A percentile compares a stretch with the other conserved stretches of the same genome.
These are phyloP conservation scores for Penicillium mononematosum DNA, from an alignment of 495 filamentous ascomycete species.

Conservation along the genomic window DNA sequence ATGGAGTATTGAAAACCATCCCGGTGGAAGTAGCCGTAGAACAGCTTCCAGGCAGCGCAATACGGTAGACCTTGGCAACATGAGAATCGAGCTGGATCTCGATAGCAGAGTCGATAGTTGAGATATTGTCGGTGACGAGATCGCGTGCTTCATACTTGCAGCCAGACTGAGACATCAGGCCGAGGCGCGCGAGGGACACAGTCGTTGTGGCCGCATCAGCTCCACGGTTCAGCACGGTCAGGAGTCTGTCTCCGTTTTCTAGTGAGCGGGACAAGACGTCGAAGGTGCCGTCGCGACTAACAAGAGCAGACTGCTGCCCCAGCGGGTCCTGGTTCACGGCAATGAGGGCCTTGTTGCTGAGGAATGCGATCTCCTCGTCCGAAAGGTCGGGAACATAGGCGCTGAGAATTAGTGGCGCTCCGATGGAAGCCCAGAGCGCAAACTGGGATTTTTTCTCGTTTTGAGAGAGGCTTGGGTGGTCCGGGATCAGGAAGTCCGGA, in stretches of 20 bases:
- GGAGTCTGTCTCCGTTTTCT: conserved; percentile 31
- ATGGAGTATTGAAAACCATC: conserved; percentile 36
- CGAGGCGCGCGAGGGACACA: conserved; percentile 24
- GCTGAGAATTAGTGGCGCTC: conserved; percentile 43
- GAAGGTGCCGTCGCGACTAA: conserved; percentile 33
- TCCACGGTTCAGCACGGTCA: conserved; percentile 36
- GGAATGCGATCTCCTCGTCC: conserved; percentile 31
- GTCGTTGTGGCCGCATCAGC: conserved; percentile 16
- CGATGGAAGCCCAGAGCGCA: conserved; percentile 41
- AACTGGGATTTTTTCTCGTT: conserved; percentile 45
- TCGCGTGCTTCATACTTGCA: conserved; percentile 26
- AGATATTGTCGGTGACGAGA: conserved; percentile 21
- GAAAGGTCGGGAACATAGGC: conserved; percentile 39
- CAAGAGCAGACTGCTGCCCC: conserved; percentile 41
- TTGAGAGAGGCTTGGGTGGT: conserved; percentile 35
- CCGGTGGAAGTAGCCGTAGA: conserved; percentile 28
- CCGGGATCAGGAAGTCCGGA: conserved; percentile 45
- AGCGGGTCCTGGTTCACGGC: conserved; percentile 41
- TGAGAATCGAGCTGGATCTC: conserved; percentile 28
- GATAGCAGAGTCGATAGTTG: conserved; percentile 14
- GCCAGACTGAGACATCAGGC: conserved; percentile 14
- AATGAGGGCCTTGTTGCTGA: conserved; percentile 41
- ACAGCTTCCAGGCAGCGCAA: conserved; percentile 21
- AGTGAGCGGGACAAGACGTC: conserved; percentile 35
- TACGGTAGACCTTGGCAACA: conserved; percentile 29